Evolutionary conservation across 805 yeast genomes (phyloP).

Genomic region (Candida piceae): DNA sequence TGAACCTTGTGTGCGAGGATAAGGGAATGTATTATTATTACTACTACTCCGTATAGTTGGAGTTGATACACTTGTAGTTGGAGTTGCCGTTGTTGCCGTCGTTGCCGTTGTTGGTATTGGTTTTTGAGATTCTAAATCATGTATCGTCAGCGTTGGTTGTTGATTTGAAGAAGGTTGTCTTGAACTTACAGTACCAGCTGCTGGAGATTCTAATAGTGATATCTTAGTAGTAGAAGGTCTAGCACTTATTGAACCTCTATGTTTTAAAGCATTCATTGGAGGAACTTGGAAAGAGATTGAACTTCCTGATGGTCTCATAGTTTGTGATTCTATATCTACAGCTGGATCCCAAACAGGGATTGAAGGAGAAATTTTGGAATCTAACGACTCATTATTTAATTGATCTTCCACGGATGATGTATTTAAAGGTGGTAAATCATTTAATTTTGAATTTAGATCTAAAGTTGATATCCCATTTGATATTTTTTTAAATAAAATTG

Average conservation of each 20-base stretch:
- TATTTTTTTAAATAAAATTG: slow-evolving; percentile 15
- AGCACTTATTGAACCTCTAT: slow-evolving; percentile 55
- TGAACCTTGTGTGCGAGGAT: not conserved
- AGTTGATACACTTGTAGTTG: not conserved
- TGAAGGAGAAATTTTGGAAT: not conserved
- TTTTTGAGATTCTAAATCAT: not conserved
- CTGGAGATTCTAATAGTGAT: slow-evolving; percentile 18
- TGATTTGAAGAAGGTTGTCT: slow-evolving; percentile 23
- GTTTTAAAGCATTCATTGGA: slow-evolving; percentile 34
- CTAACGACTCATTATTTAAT: too few species aligned
- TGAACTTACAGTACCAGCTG: slow-evolving; percentile 24
- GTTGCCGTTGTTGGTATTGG: not conserved
- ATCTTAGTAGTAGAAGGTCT: slow-evolving; percentile 40
- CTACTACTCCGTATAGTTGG: too few species aligned
- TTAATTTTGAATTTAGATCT: slow-evolving; percentile 6
- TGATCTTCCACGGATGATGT: slow-evolving; percentile 3
- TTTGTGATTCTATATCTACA: slow-evolving; percentile 9
- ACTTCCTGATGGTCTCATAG: slow-evolving; percentile 11
- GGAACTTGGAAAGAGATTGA: slow-evolving; percentile 46
- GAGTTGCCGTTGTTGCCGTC: not conserved
- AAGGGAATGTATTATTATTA: too few species aligned
- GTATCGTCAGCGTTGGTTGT: not conserved
- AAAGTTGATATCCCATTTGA: slow-evolving; percentile 9
- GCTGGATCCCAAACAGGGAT: not conserved
- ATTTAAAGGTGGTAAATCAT: slow-evolving; percentile 20